phyloP scores from a whole-genome alignment of 148 eudicot genomes.

The Spergularia marina region DNA sequence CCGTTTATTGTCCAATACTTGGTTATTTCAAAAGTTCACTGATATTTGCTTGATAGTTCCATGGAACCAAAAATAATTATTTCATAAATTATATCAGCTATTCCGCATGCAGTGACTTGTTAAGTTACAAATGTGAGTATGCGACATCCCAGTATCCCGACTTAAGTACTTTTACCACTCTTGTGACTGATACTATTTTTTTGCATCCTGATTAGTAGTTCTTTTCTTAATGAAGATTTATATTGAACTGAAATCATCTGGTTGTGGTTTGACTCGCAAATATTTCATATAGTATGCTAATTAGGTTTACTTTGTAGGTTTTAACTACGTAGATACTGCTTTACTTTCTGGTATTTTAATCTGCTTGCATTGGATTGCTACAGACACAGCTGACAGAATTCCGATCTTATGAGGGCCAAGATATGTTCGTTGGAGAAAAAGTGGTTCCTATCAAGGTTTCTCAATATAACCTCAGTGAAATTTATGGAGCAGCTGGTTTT shows the following conservation, averaged over 20 bases:
- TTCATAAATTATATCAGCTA: no score
- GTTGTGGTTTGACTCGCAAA: not conserved
- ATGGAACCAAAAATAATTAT: no score
- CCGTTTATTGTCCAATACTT: no score
- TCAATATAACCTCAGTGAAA: not conserved
- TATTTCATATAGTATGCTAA: not conserved
- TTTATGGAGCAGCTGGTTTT: constrained; percentile 7
- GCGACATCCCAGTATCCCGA: no score
- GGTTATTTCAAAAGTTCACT: no score
- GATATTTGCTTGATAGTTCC: no score
- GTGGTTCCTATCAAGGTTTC: constrained; percentile 92
- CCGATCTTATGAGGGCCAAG: constrained; percentile 90
- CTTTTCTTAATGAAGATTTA: no score
- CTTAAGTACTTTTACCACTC: no score
- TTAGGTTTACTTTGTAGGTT: not conserved
- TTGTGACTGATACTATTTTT: no score
- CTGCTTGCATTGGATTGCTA: constrained; percentile 24
- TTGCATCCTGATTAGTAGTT: no score
- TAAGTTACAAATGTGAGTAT: no score
- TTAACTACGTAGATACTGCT: not conserved
- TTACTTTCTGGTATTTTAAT: not conserved
- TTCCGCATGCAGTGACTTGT: no score
- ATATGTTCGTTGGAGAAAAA: constrained; percentile 86
- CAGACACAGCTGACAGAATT: constrained; percentile 82
- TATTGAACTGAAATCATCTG: not conserved